Conservation (phyloP, 176 grass and related monocot genomes). For the Rhynchospora tenuis region DNA sequence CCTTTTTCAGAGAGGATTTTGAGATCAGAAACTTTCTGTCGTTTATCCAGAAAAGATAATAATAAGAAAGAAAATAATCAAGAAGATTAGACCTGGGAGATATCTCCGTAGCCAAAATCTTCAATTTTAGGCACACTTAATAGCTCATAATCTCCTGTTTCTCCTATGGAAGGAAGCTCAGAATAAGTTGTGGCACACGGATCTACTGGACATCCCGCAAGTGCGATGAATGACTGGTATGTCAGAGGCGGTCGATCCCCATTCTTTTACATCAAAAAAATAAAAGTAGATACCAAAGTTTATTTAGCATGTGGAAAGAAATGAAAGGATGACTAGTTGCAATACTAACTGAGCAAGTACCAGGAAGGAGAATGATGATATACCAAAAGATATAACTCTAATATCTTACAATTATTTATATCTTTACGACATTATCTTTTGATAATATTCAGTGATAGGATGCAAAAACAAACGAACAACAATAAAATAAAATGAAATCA, state of each 20-base stretch:
- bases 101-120: constrained; percentile 81
- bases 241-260: constrained; percentile 56
- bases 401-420: background rate
- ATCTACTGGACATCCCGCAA: constrained; percentile 42
- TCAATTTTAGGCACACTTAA: constrained; percentile 54
- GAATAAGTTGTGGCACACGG: constrained; percentile 49
- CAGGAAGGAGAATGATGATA: background rate
- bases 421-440: background rate
- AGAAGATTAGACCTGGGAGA: constrained; percentile 39
- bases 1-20: background rate
- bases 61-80: background rate
- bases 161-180: constrained; percentile 52
- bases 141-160: constrained; percentile 48
- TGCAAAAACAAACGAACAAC: background rate
- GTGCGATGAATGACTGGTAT: constrained; percentile 65
- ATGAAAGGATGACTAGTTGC: background rate
- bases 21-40: background rate
- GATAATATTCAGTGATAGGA: background rate
- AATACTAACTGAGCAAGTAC: background rate
- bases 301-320: background rate
- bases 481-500: background rate
- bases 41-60: background rate
- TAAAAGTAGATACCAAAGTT: background rate
- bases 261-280: constrained; percentile 41
- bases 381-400: background rate